These are phyloP conservation scores for Malus domestica DNA, from an alignment of 306 rosid genomes.

Conservation along the genomic window DNA sequence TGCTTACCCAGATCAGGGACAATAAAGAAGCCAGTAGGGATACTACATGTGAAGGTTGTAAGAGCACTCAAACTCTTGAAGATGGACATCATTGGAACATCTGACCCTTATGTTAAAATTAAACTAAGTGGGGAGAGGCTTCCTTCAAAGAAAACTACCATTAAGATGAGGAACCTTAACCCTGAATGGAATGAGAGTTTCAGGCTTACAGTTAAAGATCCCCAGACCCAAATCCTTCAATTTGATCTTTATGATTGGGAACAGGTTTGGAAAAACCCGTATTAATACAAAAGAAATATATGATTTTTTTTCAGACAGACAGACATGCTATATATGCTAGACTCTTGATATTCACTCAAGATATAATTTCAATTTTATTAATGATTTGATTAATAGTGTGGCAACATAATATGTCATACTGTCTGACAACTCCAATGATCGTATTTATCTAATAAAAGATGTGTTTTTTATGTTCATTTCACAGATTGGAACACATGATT, in stretches of 20 bases:
- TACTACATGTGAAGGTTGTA: constrained; percentile 24
- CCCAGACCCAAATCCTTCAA: constrained; percentile 20
- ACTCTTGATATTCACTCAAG: background rate
- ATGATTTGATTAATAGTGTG: background rate
- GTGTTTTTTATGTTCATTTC: background rate
- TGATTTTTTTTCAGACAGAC: background rate
- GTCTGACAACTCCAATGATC: too few species aligned
- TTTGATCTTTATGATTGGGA: constrained; percentile 29
- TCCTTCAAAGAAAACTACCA: constrained; percentile 24
- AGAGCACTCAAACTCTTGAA: constrained; percentile 22
- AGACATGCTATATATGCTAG: background rate
- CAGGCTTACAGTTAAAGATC: constrained; percentile 20
- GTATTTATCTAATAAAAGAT: too few species aligned
- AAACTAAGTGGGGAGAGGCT: constrained; percentile 15
- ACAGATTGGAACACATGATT: constrained; percentile 20
- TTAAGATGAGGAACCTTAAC: constrained; percentile 27
- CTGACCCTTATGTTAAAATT: constrained; percentile 26
- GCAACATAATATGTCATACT: too few species aligned
- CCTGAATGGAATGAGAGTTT: constrained; percentile 31
- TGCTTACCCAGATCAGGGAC: background rate
- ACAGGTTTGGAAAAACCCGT: constrained; percentile 7
- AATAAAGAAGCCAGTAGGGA: constrained; percentile 25
- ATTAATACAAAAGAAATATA: too few species aligned
- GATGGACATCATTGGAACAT: constrained; percentile 22
- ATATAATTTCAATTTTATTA: background rate